Evolutionary conservation across 2,329 filamentous ascomycete species (phyloP), one percentile per base, ranked within the genome.

Genomic region (Teratosphaeriaceae sp.): DNA sequence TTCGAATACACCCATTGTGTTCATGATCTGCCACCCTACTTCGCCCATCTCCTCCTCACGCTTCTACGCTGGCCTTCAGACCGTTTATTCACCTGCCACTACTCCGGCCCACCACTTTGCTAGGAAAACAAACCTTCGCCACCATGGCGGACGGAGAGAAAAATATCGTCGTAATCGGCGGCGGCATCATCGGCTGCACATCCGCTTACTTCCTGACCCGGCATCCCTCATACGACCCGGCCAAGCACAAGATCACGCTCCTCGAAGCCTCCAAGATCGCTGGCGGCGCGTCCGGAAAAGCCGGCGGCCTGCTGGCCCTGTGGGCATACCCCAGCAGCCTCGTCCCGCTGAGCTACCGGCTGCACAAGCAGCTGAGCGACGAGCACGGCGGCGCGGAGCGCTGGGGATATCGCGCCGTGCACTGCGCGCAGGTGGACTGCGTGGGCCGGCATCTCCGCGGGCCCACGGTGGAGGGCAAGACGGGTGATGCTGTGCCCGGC

Each of bases 241-340:
- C 76, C 18, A 76, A 78, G 41, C 86, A 95, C 63, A 82, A 74
- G 41, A 83, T 97, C 56, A 94, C 85, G 1, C 73, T 98, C 22
- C 74, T 97, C 42, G 92, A 98, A 71, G 88, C 92, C 1, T 81
- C 80, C 2, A 75, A 81, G 34, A 82, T 97, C 51, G 92, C 92
- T 5, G 80, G 87, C n/a, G 90, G 86, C 19, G 90, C 92, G 27
- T 95, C 88, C 7, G 92, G 92, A 30, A 97, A 96, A 68, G 90
- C 92, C 0, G 92, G 92, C 13, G 92, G 92, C 1, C 73, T 98
- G 3, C 75, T 98, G 18, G 92, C 83, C 1, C 72, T 89, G 13
- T 97, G 90, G 88, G 92, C 90, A 1, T 96, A 95, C 59, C 92
- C 92, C 0, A 73, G 72, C 44, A 83, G 78, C 56, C 79, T 97